Evolutionary conservation across 371 early-diverging fungal genomes (phyloP), one percentile per base, ranked within the genome.

Genomic region (Mycotypha africana): DNA sequence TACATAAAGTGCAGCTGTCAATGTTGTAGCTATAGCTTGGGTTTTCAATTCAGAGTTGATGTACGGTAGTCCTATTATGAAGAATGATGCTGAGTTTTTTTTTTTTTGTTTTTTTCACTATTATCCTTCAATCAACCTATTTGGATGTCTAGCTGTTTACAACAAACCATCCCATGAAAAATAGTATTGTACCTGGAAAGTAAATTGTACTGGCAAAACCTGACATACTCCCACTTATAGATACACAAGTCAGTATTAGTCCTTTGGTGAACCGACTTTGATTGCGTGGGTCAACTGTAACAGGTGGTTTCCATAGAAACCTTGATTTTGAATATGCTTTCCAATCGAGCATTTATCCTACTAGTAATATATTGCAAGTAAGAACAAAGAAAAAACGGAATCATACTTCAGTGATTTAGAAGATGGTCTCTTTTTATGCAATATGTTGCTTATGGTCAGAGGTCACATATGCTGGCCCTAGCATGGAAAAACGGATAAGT

Each of bases 1-100:
- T 22, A 81, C 62, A 40, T 76, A 81, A 8, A 75, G 46, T 11
- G 77, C 70, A 15, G 77, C 73, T 1, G 77, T 74, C 24, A 76
- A 50, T 37, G 74, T 74, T 26, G 74, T 74, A 11, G 62, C 61
- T 4, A 68, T 74, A 14, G 55, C 23, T 3, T 72, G 54, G 2
- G 78, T 67, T 34, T 73, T 33, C 10, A 81, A 53, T 3, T 76
- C 77, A 22, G 39, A 17, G 4, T 60, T 69, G 41, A 80, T 66
- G 24, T 53, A 47, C 6, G 71, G 71, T 4, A 76, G 49, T 2
- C 76, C 78, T 45, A 60, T 79, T n/a, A 9, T 16, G 0, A 12
- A 19, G 25, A 32, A 20, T 26, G 4, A 17, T 33, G 10, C n/a
- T 14, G 12, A 24, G 14, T 28, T 6, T 28, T 28, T 12, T 28